phyloP scores from a whole-genome alignment of 1,284 basidiomycete genomes.

The Peniophora sp. region DNA sequence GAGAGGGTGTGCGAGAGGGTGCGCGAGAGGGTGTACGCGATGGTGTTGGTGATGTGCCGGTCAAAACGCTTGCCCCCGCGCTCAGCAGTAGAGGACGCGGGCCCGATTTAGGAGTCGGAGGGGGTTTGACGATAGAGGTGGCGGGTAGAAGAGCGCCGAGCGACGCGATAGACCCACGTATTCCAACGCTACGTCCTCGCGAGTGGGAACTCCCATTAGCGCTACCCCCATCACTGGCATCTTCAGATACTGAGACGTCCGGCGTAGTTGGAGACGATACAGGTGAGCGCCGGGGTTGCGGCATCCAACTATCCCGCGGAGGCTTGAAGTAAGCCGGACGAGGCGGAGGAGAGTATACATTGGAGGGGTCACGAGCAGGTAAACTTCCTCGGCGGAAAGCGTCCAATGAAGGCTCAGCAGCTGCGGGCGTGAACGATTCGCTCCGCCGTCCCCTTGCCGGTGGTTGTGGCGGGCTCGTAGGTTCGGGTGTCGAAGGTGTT shows the following conservation, averaged over 20 bases:
- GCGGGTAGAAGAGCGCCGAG: constrained; percentile 18
- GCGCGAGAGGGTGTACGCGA: not conserved
- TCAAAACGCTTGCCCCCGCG: constrained; percentile 33
- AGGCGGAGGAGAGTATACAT: constrained; percentile 44
- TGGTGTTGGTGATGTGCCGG: constrained; percentile 26
- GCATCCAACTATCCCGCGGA: constrained; percentile 47
- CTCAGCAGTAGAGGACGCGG: constrained; percentile 52
- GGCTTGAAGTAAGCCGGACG: constrained; percentile 51
- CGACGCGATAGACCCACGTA: constrained; percentile 38
- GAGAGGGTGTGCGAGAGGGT: constrained; percentile 21
- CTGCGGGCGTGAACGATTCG: constrained; percentile 3
- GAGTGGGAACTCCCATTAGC: too few relatives aligned
- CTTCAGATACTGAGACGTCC: constrained; percentile 13
- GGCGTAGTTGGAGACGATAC: constrained; percentile 32
- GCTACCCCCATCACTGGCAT: not conserved
- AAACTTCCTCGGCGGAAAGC: constrained; percentile 31
- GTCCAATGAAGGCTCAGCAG: constrained; percentile 8
- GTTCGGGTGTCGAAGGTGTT: constrained; percentile 1
- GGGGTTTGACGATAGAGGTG: constrained; percentile 16
- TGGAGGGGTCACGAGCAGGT: constrained; percentile 30
- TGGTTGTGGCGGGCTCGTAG: constrained; percentile 5
- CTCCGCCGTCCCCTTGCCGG: constrained; percentile 1
- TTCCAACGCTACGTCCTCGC: constrained; percentile 16
- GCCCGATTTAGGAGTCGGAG: constrained; percentile 29
- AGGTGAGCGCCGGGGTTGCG: constrained; percentile 22